Conservation (phyloP, 2,329 filamentous ascomycete genomes). For the Stagonosporopsis vannaccii region DNA sequence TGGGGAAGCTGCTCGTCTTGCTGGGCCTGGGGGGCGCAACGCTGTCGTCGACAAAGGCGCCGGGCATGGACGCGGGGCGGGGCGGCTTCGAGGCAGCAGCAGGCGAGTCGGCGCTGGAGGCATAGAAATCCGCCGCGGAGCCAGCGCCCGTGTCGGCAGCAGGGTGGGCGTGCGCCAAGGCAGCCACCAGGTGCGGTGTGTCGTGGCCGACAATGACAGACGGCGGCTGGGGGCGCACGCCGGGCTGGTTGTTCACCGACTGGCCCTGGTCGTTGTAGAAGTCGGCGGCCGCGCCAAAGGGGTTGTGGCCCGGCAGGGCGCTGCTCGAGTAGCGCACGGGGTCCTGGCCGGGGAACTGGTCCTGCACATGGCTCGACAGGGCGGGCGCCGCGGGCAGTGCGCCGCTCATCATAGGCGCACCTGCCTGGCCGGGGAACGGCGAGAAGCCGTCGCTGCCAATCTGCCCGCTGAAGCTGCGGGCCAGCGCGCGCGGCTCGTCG, state of each 20-base stretch:
- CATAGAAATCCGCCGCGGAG: slow-evolving; percentile 66
- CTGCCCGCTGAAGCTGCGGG: slow-evolving; percentile 41
- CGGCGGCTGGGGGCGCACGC: slow-evolving; percentile 62
- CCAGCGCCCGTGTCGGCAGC: slow-evolving; percentile 67
- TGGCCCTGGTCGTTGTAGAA: slow-evolving; percentile 70
- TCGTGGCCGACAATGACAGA: slow-evolving; percentile 63
- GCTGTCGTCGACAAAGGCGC: slow-evolving; percentile 46
- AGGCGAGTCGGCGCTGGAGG: slow-evolving; percentile 26
- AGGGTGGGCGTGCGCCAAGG: slow-evolving; percentile 60
- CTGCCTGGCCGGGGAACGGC: slow-evolving; percentile 46
- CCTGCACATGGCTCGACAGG: slow-evolving; percentile 57
- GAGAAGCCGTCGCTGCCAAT: slow-evolving; percentile 42
- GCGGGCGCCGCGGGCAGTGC: slow-evolving; percentile 37
- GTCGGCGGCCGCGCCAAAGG: slow-evolving; percentile 64
- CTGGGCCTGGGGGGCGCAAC: slow-evolving; percentile 34
- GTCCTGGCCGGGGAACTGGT: slow-evolving; percentile 68
- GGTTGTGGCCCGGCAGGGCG: slow-evolving; percentile 51
- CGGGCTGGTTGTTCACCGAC: slow-evolving; percentile 66
- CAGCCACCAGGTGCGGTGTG: slow-evolving; percentile 62
- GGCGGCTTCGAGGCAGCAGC: slow-evolving; percentile 45
- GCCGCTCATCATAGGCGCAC: slow-evolving; percentile 45
- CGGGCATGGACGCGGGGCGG: slow-evolving; percentile 45
- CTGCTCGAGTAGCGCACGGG: slow-evolving; percentile 55
- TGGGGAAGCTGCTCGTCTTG: slow-evolving; percentile 42
- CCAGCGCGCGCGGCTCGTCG: slow-evolving; percentile 34